Evolutionary conservation across 805 yeast genomes (phyloP), one percentile per base, ranked within the genome.

Genomic region (Barnettozyma botsteinii): DNA sequence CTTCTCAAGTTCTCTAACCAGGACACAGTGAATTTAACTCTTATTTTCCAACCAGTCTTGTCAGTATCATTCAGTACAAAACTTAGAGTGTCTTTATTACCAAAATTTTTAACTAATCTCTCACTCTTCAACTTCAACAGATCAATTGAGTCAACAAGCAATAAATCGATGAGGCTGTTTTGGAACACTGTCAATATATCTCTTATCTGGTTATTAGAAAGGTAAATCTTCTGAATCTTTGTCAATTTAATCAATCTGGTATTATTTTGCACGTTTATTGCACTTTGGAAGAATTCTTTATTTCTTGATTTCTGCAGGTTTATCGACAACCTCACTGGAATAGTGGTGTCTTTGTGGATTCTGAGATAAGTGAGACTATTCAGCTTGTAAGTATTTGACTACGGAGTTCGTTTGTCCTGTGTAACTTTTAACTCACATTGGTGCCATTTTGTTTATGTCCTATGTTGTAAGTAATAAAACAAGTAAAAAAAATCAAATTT

Each of bases 151-250:
- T 41, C 45, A 5, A 32, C 41, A 4, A 50, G 31, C 28, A 55
- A 27, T 4, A 50, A 3, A 6, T 40, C 25, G 3, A 45, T 20
- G 6, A 55, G 14, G 3, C 47, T 42, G 0, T 47, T 47, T 27
- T 47, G 49, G 14, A 55, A 27, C 1, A 42, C 42, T 3, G 11
- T 22, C 6, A 49, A 35, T 3, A 55, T 41, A 10, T 45, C 41
- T 5, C 30, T 9, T 4, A 53, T 31, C 37, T 55, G 57, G 7
- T 40, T 27, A 31, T 55, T 53, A 6, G 55, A 52, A 9, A 55
- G 36, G 27, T 49, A 40, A 0, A 53, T 40, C 20, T 36, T 36
- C 18, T 33, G 28, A 9, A 24, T 32, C 29, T 31, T 23, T 12
- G 25, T 36, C 9, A 40, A 32, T 14, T 28, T 35, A 7, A 40